Conservation (phyloP, 164 flowering plant species). For the Warburgia ugandensis region DNA sequence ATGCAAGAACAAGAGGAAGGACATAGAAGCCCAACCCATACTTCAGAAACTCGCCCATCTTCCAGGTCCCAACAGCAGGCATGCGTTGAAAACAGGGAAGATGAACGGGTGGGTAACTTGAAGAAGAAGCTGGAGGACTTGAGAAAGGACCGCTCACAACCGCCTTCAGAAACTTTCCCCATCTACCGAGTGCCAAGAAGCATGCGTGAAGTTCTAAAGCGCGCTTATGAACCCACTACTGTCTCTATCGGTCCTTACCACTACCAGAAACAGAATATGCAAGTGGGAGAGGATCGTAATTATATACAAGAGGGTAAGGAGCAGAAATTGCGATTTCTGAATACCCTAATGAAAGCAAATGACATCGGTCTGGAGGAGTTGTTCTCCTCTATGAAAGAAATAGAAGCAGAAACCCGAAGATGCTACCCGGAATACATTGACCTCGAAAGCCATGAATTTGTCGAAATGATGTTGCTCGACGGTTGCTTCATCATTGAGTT, state of each 20-base stretch:
- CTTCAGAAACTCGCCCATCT: too few species aligned
- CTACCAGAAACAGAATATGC: too few species aligned
- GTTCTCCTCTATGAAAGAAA: neutral
- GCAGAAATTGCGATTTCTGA: conserved; percentile 7
- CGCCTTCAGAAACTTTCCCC: neutral
- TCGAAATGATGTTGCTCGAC: conserved; percentile 6
- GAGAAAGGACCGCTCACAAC: neutral
- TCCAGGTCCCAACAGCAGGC: too few species aligned
- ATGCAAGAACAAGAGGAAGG: too few species aligned
- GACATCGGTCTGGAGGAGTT: neutral
- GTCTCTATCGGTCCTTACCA: conserved; percentile 5
- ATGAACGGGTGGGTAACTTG: too few species aligned
- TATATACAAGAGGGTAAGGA: conserved; percentile 1
- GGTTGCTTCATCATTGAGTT: conserved; percentile 4
- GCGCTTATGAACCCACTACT: neutral
- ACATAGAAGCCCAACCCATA: too few species aligned
- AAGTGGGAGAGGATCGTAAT: too few species aligned
- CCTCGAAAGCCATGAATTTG: conserved; percentile 25
- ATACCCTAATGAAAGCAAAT: too few species aligned
- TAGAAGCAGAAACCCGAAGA: conserved; percentile 18
- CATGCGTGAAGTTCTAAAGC: neutral
- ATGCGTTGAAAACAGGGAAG: too few species aligned
- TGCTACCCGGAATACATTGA: conserved; percentile 37
- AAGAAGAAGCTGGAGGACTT: too few species aligned
- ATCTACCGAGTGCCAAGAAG: neutral